Base-by-base conservation (phyloP, 208 protist genomes). In the Leishmania mexicana region DNA sequence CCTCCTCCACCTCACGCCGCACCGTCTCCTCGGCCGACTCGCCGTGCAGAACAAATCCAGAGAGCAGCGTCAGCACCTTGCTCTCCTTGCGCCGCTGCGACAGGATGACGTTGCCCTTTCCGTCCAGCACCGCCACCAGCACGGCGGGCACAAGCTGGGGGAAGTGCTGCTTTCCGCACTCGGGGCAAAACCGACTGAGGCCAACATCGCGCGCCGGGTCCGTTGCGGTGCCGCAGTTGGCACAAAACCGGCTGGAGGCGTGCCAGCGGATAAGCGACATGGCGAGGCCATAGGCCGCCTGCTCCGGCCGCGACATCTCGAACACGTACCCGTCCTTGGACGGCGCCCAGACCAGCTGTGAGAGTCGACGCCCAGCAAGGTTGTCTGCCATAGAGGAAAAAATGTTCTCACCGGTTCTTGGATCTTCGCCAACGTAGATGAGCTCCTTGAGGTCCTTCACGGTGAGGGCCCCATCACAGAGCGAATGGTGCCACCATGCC, bases 1-100 rank as follows among this genome's bases (percentile, higher is more conserved):
- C 91, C 81, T 94, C 91, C 78, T 81, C 58, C 75, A 93, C 91
- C 86, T 94, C 89, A 19, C 89, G 83, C 70, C 76, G 74, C 64
- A 93, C 89, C 57, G 88, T 84, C 79, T 90, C 87, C 75, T 94
- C 91, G 8, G 84, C 64, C 38, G 89, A 87, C 78, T 94, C 89
- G 8, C 91, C 91, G 24, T 80, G 87, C 40, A 75, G 2, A 21
- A 91, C 81, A 47, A 92, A 94, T 35, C 91, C 91, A 17, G 89
- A 87, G 0, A 94, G 86, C 2, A 93, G 58, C 38, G 91, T 93
- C 60, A 85, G 79, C 62, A 85, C 38, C 11, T 74, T 54, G 19
- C 74, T 83, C 35, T 68, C 54, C 51, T 70, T 81, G 47, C 73
- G 73, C 45, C 88, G 83, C 74, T 92, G 78, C 21, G 86, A 89